Evolutionary conservation across 352 stramenopile species (phyloP).

Genomic region (Phytophthora aleatoria): DNA sequence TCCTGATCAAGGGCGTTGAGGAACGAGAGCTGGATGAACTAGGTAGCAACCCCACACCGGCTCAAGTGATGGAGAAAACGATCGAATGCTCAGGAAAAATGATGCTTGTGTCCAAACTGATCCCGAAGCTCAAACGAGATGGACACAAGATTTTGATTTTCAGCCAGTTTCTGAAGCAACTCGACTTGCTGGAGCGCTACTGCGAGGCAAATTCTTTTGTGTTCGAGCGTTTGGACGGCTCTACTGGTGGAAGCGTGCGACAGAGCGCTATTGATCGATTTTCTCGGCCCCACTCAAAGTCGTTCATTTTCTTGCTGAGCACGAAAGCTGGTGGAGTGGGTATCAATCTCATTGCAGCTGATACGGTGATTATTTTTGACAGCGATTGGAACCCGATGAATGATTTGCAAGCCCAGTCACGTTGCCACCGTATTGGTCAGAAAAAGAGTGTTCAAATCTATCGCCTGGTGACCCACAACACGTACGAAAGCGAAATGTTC

Average conservation of each 20-base stretch:
- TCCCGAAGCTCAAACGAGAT: conserved; percentile 91
- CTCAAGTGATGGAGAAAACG: conserved; percentile 82
- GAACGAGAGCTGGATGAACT: conserved; percentile 84
- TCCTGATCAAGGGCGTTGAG: conserved; percentile 96
- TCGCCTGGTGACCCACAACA: conserved; percentile 97
- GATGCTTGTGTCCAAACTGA: conserved; percentile 90
- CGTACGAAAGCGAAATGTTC: conserved; percentile 99
- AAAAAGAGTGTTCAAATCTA: conserved; percentile 98
- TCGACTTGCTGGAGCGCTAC: conserved; percentile 95
- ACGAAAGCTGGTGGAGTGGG: conserved; percentile 98
- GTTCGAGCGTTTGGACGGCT: conserved; percentile 92
- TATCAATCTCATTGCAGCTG: conserved; percentile 98
- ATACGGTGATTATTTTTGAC: conserved; percentile 99
- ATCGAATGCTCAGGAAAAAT: conserved; percentile 88
- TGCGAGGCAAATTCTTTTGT: conserved; percentile 89
- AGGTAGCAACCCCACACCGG: conserved; percentile 47
- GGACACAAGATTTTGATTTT: conserved; percentile 96
- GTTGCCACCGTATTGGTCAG: conserved; percentile 99
- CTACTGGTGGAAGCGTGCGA: conserved; percentile 86
- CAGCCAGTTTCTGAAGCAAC: conserved; percentile 93
- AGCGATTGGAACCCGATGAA: conserved; percentile 99
- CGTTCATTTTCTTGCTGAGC: conserved; percentile 98
- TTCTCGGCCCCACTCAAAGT: conserved; percentile 93
- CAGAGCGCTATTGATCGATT: conserved; percentile 97
- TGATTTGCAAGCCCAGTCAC: conserved; percentile 85